Evolutionary conservation across 2,329 filamentous ascomycete genomes (phyloP).

Genomic region (Chalara sp.): DNA sequence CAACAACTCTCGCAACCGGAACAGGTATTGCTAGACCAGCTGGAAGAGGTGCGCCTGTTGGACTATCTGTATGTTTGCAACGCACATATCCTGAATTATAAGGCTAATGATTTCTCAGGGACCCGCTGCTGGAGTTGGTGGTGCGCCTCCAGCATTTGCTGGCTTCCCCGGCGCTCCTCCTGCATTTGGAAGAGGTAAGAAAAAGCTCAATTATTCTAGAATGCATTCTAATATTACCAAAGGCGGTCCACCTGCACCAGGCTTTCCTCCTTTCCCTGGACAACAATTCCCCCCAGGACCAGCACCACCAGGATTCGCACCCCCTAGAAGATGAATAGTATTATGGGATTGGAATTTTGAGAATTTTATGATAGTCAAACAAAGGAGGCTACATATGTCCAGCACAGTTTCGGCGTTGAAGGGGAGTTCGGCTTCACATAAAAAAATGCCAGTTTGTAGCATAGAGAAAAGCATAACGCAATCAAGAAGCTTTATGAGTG

Average conservation of each 20-base stretch:
- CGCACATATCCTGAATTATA: constrained; percentile 13
- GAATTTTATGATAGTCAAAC: constrained; percentile 1
- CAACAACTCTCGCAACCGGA: constrained; percentile 67
- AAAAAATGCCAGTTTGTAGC: constrained; percentile 25
- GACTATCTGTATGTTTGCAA: constrained; percentile 59
- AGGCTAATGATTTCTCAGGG: constrained; percentile 40
- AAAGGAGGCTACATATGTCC: constrained; percentile 9
- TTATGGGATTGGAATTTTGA: constrained; percentile 2
- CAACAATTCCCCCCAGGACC: constrained; percentile 46
- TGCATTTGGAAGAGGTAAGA: constrained; percentile 48
- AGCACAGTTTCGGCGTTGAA: constrained; percentile 26
- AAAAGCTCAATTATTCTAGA: constrained; percentile 12
- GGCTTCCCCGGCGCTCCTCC: constrained; percentile 43
- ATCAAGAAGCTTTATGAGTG: neutral
- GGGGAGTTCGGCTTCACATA: constrained; percentile 25
- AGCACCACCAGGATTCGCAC: constrained; percentile 41
- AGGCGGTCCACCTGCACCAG: constrained; percentile 45
- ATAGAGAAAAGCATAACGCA: constrained; percentile 22
- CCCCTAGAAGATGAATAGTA: constrained; percentile 22
- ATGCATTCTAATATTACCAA: constrained; percentile 22
- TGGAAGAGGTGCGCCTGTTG: constrained; percentile 75
- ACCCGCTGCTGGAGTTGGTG: constrained; percentile 83
- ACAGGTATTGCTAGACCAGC: constrained; percentile 88
- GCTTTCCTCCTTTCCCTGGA: constrained; percentile 11
- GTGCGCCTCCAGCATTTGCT: constrained; percentile 55